Evolutionary conservation across 768 basidiomycete species (phyloP).

Genomic region (Phanerodontia chrysosporium): DNA sequence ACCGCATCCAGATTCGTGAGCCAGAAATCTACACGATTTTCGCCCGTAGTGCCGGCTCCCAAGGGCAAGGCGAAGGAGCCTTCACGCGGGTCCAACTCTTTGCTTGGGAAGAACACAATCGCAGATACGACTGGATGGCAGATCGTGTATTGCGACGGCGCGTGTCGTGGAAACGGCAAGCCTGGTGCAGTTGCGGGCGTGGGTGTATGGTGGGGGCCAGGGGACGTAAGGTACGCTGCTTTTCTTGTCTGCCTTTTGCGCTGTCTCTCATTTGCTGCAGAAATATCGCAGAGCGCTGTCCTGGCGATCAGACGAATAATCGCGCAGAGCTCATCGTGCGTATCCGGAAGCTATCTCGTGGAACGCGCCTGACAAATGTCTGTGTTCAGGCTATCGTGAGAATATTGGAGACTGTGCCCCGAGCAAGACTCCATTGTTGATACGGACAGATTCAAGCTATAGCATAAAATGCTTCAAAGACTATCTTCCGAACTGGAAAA

Average conservation of each 20-base stretch:
- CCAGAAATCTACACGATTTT: neutral
- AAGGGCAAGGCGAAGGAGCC: neutral
- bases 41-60: neutral
- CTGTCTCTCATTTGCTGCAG: constrained; percentile 32
- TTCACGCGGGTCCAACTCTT: neutral
- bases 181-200: constrained; percentile 66
- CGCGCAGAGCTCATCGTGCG: constrained; percentile 82
- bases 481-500: constrained; percentile 70
- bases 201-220: constrained; percentile 84
- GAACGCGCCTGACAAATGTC: neutral
- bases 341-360: neutral
- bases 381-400: constrained; percentile 74
- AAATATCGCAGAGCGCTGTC: constrained; percentile 79
- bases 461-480: constrained; percentile 66
- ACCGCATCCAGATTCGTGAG: neutral
- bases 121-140: constrained; percentile 20
- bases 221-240: constrained; percentile 62
- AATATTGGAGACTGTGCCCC: constrained; percentile 69
- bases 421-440: constrained; percentile 52
- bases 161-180: constrained; percentile 81
- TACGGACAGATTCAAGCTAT: constrained; percentile 86
- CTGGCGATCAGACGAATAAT: constrained; percentile 83
- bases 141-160: constrained; percentile 86
- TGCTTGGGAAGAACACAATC: constrained; percentile 6
- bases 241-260: neutral